Conservation (phyloP, 1,284 basidiomycete species). For the Chiua sp. region DNA sequence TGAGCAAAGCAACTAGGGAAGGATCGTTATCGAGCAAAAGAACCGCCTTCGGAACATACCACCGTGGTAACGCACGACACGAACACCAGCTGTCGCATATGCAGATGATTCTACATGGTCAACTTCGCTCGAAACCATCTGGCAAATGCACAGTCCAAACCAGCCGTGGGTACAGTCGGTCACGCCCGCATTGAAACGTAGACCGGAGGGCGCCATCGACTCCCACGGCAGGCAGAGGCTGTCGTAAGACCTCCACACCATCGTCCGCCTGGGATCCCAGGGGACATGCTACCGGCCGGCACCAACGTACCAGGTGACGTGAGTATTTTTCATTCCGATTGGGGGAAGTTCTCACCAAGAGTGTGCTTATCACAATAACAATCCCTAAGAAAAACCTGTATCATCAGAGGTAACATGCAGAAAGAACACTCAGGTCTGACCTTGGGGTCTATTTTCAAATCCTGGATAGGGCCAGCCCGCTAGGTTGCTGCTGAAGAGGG, state of each 20-base stretch:
- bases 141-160: too few relatives aligned
- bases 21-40: slow-evolving; percentile 1
- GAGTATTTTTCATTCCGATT: neutral
- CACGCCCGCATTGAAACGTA: too few relatives aligned
- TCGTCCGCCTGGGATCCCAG: neutral
- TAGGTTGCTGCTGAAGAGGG: too few relatives aligned
- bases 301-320: neutral
- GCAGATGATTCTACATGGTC: neutral
- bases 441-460: too few relatives aligned
- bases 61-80: slow-evolving; percentile 18
- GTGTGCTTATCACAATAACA: neutral
- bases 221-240: neutral
- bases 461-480: too few relatives aligned
- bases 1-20: slow-evolving; percentile 12
- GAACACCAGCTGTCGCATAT: neutral
- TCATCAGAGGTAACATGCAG: neutral
- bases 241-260: neutral
- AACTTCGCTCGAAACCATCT: too few relatives aligned
- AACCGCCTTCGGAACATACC: slow-evolving; percentile 6
- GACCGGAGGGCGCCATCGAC: too few relatives aligned
- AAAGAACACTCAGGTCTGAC: too few relatives aligned
- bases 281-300: too few relatives aligned
- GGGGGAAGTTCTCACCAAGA: neutral
- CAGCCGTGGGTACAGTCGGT: too few relatives aligned
- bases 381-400: neutral